These are phyloP conservation scores for Pseudogymnoascus sp. DNA, from an alignment of 2,329 filamentous ascomycete genomes.

Conservation along the genomic window DNA sequence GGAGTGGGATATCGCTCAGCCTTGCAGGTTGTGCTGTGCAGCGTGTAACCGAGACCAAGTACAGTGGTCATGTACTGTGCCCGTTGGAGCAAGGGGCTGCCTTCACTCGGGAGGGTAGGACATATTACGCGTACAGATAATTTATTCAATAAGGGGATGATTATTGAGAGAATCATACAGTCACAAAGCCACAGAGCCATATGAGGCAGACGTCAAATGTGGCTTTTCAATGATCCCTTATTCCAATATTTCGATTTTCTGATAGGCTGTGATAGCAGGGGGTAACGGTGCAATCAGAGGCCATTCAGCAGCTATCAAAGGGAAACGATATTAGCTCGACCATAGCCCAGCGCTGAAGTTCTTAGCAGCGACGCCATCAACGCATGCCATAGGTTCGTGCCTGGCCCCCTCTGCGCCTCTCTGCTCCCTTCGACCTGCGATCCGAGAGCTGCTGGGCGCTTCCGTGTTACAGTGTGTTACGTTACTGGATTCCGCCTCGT, in stretches of 20 bases:
- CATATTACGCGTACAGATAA: not conserved
- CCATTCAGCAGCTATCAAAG: not conserved
- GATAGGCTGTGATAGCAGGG: slow-evolving; percentile 1
- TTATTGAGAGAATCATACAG: not conserved
- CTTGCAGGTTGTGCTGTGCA: not conserved
- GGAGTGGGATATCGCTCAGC: slow-evolving; percentile 1
- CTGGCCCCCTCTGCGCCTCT: not conserved
- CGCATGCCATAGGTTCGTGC: slow-evolving; percentile 2
- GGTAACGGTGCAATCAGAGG: not conserved
- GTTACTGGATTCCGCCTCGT: not conserved
- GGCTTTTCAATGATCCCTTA: not conserved
- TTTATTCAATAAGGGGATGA: not conserved
- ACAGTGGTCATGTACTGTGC: not conserved
- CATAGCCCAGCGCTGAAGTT: not conserved
- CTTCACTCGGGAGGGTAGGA: not conserved
- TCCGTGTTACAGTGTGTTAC: not conserved
- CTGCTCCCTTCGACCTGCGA: not conserved
- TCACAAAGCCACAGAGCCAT: not conserved
- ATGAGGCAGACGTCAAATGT: not conserved
- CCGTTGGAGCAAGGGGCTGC: not conserved
- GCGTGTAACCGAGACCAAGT: not conserved
- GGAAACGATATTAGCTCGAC: not conserved
- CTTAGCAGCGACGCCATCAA: not conserved
- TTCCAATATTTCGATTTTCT: not conserved
- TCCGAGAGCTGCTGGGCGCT: not conserved